Percentiles rank a stretch among this genome's conserved stretches.
Conservation (phyloP, 2,329 filamentous ascomycete species). For the Stachybotrys chartarum region DNA sequence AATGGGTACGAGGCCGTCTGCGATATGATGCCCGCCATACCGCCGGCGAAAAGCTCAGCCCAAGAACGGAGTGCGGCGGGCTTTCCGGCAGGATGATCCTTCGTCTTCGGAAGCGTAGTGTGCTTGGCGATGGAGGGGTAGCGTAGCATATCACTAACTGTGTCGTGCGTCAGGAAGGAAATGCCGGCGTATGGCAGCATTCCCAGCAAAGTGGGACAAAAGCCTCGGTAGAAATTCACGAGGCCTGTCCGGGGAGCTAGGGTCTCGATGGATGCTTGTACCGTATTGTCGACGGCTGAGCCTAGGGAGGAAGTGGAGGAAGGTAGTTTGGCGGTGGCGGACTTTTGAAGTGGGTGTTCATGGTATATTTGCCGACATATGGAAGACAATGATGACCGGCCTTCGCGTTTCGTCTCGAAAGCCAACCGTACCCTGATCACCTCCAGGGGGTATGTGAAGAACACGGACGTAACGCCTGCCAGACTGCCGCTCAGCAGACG, state of each 20-base stretch:
- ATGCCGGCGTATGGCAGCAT: conserved; percentile 97
- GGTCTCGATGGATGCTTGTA: conserved; percentile 28
- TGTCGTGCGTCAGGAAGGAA: conserved; percentile 93
- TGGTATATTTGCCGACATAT: conserved; percentile 85
- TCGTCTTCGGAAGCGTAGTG: conserved; percentile 64
- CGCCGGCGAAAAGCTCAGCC: conserved; percentile 80
- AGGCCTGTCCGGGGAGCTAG: conserved; percentile 60
- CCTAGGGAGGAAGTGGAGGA: conserved; percentile 19
- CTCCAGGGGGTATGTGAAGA: conserved; percentile 93
- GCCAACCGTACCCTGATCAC: conserved; percentile 87
- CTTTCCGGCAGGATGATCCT: conserved; percentile 48
- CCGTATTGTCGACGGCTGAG: conserved; percentile 32
- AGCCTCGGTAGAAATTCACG: conserved; percentile 91
- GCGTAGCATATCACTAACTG: conserved; percentile 76
- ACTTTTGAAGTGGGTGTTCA: conserved; percentile 50
- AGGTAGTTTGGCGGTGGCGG: conserved; percentile 18
- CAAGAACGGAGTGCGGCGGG: conserved; percentile 70
- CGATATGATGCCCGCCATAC: conserved; percentile 78
- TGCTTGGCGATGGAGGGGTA: conserved; percentile 58
- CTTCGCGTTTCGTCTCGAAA: conserved; percentile 79
- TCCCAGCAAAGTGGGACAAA: conserved; percentile 80
- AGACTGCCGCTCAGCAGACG: conserved; percentile 67
- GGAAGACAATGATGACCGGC: conserved; percentile 60
- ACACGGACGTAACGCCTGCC: conserved; percentile 83
- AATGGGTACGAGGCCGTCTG: conserved; percentile 92